phyloP scores from a whole-genome alignment of 2,329 filamentous ascomycete species.

The Fusarium begoniae region DNA sequence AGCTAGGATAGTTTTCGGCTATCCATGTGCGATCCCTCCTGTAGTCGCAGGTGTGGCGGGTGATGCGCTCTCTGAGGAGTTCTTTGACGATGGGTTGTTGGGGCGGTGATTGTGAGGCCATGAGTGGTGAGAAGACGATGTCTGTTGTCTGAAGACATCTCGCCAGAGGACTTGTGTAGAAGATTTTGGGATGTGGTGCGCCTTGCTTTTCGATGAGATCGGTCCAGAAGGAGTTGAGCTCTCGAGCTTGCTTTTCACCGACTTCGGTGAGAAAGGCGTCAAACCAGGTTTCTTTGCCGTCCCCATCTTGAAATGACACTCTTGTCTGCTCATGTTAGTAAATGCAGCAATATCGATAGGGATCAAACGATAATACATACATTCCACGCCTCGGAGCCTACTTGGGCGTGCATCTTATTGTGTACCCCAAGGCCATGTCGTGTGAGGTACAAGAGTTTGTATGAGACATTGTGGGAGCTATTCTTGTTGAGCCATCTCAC shows the following conservation, averaged over 20 bases:
- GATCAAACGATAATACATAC: conserved; percentile 36
- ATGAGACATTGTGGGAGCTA: conserved; percentile 54
- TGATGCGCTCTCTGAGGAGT: conserved; percentile 66
- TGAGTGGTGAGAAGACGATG: conserved; percentile 58
- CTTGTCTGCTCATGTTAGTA: conserved; percentile 39
- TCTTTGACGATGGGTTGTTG: conserved; percentile 67
- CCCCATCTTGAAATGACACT: conserved; percentile 52
- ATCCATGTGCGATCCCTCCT: conserved; percentile 61
- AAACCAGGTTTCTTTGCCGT: conserved; percentile 51
- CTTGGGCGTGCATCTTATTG: conserved; percentile 62
- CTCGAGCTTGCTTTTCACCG: conserved; percentile 63
- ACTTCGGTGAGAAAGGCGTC: conserved; percentile 60
- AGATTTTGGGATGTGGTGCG: conserved; percentile 62
- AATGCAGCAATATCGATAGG: fast-evolving
- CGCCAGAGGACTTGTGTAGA: conserved; percentile 67
- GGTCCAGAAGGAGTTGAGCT: conserved; percentile 62
- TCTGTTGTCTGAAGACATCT: conserved; percentile 67
- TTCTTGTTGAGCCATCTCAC: conserved; percentile 57
- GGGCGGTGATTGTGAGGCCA: conserved; percentile 45
- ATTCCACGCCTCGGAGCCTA: conserved; percentile 67
- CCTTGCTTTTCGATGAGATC: conserved; percentile 53
- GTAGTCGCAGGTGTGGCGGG: conserved; percentile 69
- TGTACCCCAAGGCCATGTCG: conserved; percentile 65
- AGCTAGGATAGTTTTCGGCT: conserved; percentile 58
- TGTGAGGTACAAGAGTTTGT: conserved; percentile 64